Conservation (phyloP, 192 early-diverging fungal species). For the Anaeromyces robustus region DNA sequence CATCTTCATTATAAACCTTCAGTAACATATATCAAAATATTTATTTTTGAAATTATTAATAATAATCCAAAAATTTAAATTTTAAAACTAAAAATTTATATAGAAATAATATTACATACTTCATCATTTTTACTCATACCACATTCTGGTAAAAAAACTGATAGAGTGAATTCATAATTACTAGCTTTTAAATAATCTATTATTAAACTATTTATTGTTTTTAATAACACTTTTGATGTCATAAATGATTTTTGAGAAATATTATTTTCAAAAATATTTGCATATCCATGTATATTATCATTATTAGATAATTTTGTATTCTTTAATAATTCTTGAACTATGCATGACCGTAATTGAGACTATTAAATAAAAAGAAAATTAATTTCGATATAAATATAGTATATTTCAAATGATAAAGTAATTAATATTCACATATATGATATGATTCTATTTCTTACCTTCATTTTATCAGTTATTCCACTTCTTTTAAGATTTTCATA, state of each 20-base stretch:
- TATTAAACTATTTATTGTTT: slow-evolving; percentile 25
- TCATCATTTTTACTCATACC: slow-evolving; percentile 12
- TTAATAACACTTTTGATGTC: background rate
- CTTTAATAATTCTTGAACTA: slow-evolving; percentile 19
- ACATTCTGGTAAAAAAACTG: slow-evolving; percentile 33
- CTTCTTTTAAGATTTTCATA: slow-evolving; percentile 14
- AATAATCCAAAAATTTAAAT: no score
- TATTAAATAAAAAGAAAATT: slow-evolving; percentile 2
- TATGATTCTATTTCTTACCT: slow-evolving; percentile 11
- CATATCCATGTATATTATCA: background rate
- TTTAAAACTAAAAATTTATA: no score
- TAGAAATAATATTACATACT: slow-evolving; percentile 5
- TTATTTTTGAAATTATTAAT: no score
- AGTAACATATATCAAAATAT: no score
- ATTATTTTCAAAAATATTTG: background rate
- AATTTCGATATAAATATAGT: background rate
- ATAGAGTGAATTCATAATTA: slow-evolving; percentile 27
- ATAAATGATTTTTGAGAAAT: background rate
- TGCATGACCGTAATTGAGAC: slow-evolving; percentile 25
- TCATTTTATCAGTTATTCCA: slow-evolving; percentile 24
- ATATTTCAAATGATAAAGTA: no score
- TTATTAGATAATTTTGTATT: background rate
- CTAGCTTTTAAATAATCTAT: slow-evolving; percentile 18
- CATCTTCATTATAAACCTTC: background rate
- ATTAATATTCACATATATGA: no score